phyloP scores from a whole-genome alignment of 2,329 filamentous ascomycete genomes.

The Sclerotinia subarctica region DNA sequence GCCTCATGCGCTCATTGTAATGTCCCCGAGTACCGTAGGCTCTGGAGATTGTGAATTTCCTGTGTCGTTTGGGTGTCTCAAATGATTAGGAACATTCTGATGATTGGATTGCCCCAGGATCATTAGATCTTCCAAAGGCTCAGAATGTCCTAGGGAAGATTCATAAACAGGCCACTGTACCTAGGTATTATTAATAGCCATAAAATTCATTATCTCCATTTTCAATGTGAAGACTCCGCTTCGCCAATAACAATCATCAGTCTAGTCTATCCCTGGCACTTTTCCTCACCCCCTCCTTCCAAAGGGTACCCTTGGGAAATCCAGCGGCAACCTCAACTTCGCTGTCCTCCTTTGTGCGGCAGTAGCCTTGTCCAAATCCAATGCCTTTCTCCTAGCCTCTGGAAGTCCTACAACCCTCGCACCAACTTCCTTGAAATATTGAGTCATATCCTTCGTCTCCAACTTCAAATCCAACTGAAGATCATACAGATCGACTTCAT shows the following conservation, averaged over 20 bases:
- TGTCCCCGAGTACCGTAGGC: too few species aligned
- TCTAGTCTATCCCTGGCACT: neutral
- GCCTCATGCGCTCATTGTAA: too few species aligned
- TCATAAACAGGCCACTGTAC: neutral
- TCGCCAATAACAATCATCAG: conserved; percentile 5
- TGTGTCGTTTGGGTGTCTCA: neutral
- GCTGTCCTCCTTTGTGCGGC: conserved; percentile 62
- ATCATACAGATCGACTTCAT: conserved; percentile 66
- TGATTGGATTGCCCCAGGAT: neutral
- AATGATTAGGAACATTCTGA: neutral
- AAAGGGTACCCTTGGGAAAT: conserved; percentile 65
- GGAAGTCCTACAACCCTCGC: conserved; percentile 54
- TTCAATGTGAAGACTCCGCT: conserved; percentile 11
- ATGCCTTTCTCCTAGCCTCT: conserved; percentile 48
- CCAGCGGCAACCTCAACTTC: conserved; percentile 71
- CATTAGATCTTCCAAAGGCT: neutral
- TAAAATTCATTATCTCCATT: conserved; percentile 7
- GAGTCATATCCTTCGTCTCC: conserved; percentile 66
- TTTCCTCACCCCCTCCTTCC: conserved; percentile 28
- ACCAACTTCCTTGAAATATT: conserved; percentile 75
- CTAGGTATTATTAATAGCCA: conserved; percentile 2
- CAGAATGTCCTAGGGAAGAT: neutral
- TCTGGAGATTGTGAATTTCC: too few species aligned
- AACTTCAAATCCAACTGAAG: conserved; percentile 69
- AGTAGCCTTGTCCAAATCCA: conserved; percentile 58